Base-by-base conservation (phyloP, 2,329 filamentous ascomycete genomes). In the Fusarium austroafricanum region DNA sequence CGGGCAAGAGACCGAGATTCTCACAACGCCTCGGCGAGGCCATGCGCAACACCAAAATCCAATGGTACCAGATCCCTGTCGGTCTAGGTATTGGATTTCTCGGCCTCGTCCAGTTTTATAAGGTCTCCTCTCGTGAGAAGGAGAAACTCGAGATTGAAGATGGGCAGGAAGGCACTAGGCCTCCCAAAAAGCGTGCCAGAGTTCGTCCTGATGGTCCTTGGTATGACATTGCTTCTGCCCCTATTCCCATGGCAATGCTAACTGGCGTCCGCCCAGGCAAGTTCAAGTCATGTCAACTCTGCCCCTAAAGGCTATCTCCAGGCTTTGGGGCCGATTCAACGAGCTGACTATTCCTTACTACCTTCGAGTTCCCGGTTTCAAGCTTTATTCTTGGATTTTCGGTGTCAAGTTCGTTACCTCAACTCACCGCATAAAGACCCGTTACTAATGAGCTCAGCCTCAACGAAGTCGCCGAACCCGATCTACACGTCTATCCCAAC, bases 201-300 rank as follows among this genome's bases (percentile, higher is more conserved):
- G 89, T 97, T 74, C 86, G 92, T 37, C 93, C 92, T 3, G 92
- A 92, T 57, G 94, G 94, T 26, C 93, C 94, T 78, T 97, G 94
- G 90, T 90, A 82, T 71, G 79, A 37, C 33, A 46, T 35, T 21
- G 20, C 28, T 44, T 40, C 46, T 46, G 40, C 65, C 66, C 63
- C 58, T 72, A 55, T 65, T 43, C 37, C 40, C 26, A 42, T 31
- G 18, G 12, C 42, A 50, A 62, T 64, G 40, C 71, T 74, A 55
- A 73, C 39, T 35, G 15, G 15, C 38, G 38, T 55, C 18, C 54
- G 38, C 56, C n/a, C 54, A 87, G 85, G 92, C 92, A 95, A 76
- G 92, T 97, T 51, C 92, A 94, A 77, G 87, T 97, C 77, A 97
- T 97, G 92, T 96, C 93, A 10, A 97, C 93, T 3, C 83, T 97